phyloP scores from a whole-genome alignment of 352 stramenopile genomes.

The Peronospora belbahrii region DNA sequence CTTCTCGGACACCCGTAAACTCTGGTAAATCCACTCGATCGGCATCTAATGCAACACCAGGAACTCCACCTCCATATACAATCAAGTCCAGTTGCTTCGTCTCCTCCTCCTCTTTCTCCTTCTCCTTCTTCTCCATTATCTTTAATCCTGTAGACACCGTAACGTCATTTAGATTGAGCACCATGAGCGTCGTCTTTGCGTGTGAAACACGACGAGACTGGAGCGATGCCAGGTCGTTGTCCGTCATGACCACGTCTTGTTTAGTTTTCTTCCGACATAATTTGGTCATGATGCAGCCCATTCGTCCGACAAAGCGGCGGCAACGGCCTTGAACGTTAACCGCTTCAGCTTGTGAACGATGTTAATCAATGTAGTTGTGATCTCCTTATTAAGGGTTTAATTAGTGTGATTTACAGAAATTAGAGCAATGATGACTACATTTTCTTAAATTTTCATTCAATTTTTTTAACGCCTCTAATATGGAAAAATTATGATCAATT shows the following conservation, averaged over 20 bases:
- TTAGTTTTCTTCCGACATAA: conserved; percentile 37
- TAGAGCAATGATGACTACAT: too few relatives aligned
- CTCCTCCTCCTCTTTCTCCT: conserved; percentile 2
- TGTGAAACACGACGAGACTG: conserved; percentile 25
- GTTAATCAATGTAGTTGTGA: too few relatives aligned
- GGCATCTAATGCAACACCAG: conserved; percentile 53
- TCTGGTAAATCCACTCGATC: conserved; percentile 45
- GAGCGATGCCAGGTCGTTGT: not conserved
- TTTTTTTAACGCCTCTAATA: too few relatives aligned
- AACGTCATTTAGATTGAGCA: conserved; percentile 20
- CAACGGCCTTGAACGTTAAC: not conserved
- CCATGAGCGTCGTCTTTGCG: conserved; percentile 35
- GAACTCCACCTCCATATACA: conserved; percentile 57
- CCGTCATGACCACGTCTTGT: conserved; percentile 22
- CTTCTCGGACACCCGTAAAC: conserved; percentile 50
- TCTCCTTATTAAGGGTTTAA: too few relatives aligned
- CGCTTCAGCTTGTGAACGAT: conserved; percentile 9
- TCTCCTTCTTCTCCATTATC: too few relatives aligned
- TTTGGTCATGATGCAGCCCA: conserved; percentile 53
- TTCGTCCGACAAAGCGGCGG: conserved; percentile 7
- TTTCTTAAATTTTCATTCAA: too few relatives aligned
- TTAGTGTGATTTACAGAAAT: too few relatives aligned
- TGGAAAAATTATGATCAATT: too few relatives aligned
- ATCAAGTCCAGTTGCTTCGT: conserved; percentile 6
- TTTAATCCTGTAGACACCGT: conserved; percentile 6